These are phyloP conservation scores for Eleusine coracana DNA, from an alignment of 176 grass and related monocot genomes.

Conservation along the genomic window DNA sequence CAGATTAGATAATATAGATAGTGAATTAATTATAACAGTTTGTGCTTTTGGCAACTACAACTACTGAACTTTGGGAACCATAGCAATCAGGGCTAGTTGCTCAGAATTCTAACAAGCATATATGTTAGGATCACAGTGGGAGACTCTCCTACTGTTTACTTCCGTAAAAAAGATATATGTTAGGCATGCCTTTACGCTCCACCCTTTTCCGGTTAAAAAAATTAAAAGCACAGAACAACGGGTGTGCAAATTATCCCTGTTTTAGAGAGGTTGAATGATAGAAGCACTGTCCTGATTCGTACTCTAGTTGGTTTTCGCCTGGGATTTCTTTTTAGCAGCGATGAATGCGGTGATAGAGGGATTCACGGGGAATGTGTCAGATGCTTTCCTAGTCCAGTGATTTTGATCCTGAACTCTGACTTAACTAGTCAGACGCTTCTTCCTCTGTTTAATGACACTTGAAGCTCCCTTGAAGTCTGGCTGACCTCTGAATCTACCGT, in stretches of 20 bases:
- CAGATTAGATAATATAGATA: conserved; percentile 12
- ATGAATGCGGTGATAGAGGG: not conserved
- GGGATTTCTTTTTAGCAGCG: not conserved
- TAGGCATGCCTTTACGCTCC: not conserved
- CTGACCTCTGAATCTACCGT: conserved; percentile 22
- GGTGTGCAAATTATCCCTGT: too few species aligned
- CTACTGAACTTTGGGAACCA: not conserved
- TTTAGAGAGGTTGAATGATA: not conserved
- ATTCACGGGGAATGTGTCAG: not conserved
- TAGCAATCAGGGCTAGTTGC: not conserved
- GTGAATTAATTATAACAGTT: not conserved
- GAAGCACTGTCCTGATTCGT: not conserved
- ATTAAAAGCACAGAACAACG: not conserved
- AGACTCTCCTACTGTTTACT: too few species aligned
- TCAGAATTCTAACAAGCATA: not conserved
- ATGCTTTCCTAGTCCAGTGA: not conserved
- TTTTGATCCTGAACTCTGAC: not conserved
- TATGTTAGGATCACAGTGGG: not conserved
- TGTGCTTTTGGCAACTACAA: not conserved
- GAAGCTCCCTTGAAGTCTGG: not conserved
- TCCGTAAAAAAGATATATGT: not conserved
- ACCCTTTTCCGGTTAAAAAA: not conserved
- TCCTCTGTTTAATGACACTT: not conserved
- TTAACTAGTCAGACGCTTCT: not conserved
- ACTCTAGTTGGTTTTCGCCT: not conserved